Conservation (phyloP, 2,329 filamentous ascomycete genomes). For the Phyllosticta capitalensis region DNA sequence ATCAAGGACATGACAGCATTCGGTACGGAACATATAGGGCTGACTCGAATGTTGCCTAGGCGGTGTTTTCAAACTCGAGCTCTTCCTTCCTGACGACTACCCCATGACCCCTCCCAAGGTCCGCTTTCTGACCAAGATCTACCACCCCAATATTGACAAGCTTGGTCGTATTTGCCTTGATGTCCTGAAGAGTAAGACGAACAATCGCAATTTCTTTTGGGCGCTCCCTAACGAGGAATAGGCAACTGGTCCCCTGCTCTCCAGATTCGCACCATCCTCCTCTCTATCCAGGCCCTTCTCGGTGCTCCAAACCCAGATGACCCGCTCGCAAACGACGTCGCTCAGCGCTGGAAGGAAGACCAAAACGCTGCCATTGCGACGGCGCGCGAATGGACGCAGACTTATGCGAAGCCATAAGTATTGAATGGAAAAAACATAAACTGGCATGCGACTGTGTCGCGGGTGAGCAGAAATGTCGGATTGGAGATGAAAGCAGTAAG, state of each 20-base stretch:
- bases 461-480: background rate
- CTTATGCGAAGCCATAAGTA: slow-evolving; percentile 50
- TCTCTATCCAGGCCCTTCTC: slow-evolving; percentile 93
- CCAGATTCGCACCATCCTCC: slow-evolving; percentile 95
- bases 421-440: background rate
- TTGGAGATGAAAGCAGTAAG: background rate
- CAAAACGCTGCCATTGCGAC: slow-evolving; percentile 87
- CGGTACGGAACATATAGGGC: background rate
- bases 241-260: slow-evolving; percentile 98
- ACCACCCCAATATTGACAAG: slow-evolving; percentile 98
- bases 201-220: slow-evolving; percentile 12
- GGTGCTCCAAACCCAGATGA: slow-evolving; percentile 97
- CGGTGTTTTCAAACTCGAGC: slow-evolving; percentile 91
- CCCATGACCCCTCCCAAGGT: slow-evolving; percentile 99
- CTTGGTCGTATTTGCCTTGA: slow-evolving; percentile 94
- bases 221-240: slow-evolving; percentile 27
- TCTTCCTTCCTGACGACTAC: slow-evolving; percentile 97
- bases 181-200: slow-evolving; percentile 77
- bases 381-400: slow-evolving; percentile 82
- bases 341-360: slow-evolving; percentile 96
- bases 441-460: background rate
- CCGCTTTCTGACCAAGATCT: slow-evolving; percentile 96
- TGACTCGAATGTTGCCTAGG: slow-evolving; percentile 31
- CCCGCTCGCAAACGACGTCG: slow-evolving; percentile 94
- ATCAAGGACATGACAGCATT: background rate